A percentile compares a stretch with the other conserved stretches of the same genome.
Conservation (phyloP, 192 early-diverging fungal genomes). For the Backusella tarrabulga region DNA sequence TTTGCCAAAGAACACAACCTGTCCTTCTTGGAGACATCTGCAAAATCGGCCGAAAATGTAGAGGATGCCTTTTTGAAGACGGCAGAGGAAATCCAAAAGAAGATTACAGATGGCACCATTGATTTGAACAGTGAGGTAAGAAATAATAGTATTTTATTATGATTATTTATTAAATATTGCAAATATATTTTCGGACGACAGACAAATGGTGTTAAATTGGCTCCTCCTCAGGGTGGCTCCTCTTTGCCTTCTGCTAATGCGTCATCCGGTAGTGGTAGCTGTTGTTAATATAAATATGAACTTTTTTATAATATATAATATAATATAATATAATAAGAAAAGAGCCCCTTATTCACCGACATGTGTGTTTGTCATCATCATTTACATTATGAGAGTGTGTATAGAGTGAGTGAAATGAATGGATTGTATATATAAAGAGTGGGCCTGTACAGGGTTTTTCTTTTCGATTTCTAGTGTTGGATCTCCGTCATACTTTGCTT, state of each 20-base stretch:
- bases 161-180: slow-evolving; percentile 1
- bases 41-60: slow-evolving; percentile 87
- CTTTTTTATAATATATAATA: background rate
- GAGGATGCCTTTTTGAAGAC: slow-evolving; percentile 79
- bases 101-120: slow-evolving; percentile 75
- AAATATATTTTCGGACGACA: background rate
- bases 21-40: slow-evolving; percentile 89
- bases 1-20: slow-evolving; percentile 85
- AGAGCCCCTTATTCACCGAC: background rate
- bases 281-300: slow-evolving; percentile 13
- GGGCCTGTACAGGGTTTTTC: no score
- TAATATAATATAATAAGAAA: background rate
- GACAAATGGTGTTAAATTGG: slow-evolving; percentile 61
- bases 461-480: no score
- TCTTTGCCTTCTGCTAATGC: slow-evolving; percentile 28
- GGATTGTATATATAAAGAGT: no score
- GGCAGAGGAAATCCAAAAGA: slow-evolving; percentile 74
- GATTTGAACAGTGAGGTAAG: slow-evolving; percentile 64
- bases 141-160: background rate
- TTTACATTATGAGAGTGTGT: background rate
- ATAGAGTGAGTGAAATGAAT: no score
- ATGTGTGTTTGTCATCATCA: background rate
- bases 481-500: no score
- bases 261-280: slow-evolving; percentile 10
- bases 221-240: slow-evolving; percentile 50